These are phyloP conservation scores for Pseudogymnoascus sp. DNA, from an alignment of 2,329 filamentous ascomycete species.

Conservation along the genomic window DNA sequence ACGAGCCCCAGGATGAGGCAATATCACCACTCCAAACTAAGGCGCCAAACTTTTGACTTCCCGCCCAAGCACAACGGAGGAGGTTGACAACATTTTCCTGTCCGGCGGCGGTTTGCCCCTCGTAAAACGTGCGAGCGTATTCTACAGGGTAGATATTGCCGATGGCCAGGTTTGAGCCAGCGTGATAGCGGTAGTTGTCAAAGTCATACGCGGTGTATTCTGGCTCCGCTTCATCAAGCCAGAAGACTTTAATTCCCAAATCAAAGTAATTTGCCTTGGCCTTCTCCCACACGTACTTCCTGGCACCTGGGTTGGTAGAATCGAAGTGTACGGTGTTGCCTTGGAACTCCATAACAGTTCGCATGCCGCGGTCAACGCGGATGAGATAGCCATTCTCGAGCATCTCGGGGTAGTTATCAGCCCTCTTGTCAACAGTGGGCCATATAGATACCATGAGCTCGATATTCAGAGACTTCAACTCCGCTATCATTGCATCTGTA, in stretches of 20 bases:
- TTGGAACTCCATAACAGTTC: conserved; percentile 49
- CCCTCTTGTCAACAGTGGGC: conserved; percentile 54
- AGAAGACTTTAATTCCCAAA: conserved; percentile 56
- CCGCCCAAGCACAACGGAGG: conserved; percentile 47
- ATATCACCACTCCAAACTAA: conserved; percentile 62
- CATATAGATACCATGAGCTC: conserved; percentile 64
- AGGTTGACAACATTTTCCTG: conserved; percentile 53
- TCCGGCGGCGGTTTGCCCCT: conserved; percentile 42
- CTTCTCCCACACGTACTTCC: conserved; percentile 51
- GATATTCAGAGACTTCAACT: conserved; percentile 48
- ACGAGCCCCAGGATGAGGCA: conserved; percentile 51
- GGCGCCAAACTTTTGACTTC: conserved; percentile 54
- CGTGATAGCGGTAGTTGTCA: conserved; percentile 55
- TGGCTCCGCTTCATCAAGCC: conserved; percentile 62
- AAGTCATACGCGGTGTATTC: conserved; percentile 59
- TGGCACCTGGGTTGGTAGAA: conserved; percentile 51
- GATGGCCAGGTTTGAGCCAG: conserved; percentile 44
- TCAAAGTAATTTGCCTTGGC: conserved; percentile 52
- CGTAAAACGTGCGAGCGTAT: conserved; percentile 52
- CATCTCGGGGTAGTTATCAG: conserved; percentile 55
- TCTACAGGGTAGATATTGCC: conserved; percentile 53
- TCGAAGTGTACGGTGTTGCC: conserved; percentile 55
- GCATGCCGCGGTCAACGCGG: conserved; percentile 50
- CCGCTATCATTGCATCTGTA: conserved; percentile 51
- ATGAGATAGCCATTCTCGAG: conserved; percentile 52